phyloP scores from a whole-genome alignment of 352 stramenopile species.

The Globisporangium okanoganense region DNA sequence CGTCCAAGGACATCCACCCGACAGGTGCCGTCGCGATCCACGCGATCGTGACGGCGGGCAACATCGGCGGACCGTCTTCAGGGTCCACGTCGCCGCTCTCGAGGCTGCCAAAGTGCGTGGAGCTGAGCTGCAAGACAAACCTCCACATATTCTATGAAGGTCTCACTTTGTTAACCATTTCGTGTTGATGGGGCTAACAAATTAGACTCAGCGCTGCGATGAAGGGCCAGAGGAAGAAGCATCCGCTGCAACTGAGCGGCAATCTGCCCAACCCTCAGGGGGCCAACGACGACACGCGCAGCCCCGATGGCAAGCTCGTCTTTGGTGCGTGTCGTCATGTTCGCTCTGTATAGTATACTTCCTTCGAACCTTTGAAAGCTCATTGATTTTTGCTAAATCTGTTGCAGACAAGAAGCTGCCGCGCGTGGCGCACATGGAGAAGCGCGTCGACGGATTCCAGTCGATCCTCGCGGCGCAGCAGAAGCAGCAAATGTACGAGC shows the following conservation, averaged over 20 bases:
- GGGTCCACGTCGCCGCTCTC: conserved; percentile 13
- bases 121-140: neutral
- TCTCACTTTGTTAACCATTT: neutral
- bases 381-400: neutral
- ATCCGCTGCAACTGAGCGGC: conserved; percentile 33
- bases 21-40: conserved; percentile 22
- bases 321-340: conserved; percentile 52
- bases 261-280: conserved; percentile 21
- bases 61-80: conserved; percentile 16
- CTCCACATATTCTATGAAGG: neutral
- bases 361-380: neutral
- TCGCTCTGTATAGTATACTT: neutral
- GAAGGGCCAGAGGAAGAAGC: conserved; percentile 43
- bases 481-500: conserved; percentile 63
- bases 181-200: neutral
- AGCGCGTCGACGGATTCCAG: conserved; percentile 38
- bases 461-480: conserved; percentile 42
- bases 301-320: conserved; percentile 50
- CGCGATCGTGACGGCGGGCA: conserved; percentile 26
- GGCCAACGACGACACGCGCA: conserved; percentile 28
- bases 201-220: conserved; percentile 8
- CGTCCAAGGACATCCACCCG: conserved; percentile 24
- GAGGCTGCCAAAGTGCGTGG: conserved; percentile 43
- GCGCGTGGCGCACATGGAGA: conserved; percentile 68
- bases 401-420: conserved; percentile 60